A percentile compares a stretch with the other conserved stretches of the same genome.
Conservation (phyloP, 2,329 filamentous ascomycete species). For the Trichoderma citrinoviride region DNA sequence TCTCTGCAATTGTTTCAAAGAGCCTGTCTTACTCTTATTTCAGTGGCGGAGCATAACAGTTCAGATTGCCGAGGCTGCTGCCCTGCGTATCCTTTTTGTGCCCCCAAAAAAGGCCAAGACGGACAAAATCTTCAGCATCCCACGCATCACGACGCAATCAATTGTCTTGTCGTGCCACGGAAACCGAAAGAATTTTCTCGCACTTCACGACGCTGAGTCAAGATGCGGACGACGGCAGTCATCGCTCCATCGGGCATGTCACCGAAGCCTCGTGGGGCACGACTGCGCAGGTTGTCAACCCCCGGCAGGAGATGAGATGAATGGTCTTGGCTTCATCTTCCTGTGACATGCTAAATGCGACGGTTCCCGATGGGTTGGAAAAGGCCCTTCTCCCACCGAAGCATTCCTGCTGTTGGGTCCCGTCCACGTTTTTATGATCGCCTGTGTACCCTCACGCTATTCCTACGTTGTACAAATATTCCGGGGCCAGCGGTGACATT, state of each 20-base stretch:
- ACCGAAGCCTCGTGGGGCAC: constrained; percentile 9
- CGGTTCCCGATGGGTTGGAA: background rate
- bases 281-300: background rate
- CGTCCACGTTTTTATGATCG: background rate
- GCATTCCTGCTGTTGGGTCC: background rate
- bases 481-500: background rate
- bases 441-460: background rate
- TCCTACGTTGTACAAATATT: background rate
- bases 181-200: background rate
- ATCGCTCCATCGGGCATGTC: constrained; percentile 1
- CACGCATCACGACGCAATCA: background rate
- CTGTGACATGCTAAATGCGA: constrained; percentile 1
- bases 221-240: background rate
- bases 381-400: background rate
- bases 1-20: constrained; percentile 3
- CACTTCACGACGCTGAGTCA: background rate
- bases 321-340: background rate
- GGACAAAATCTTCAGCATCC: background rate
- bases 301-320: constrained; percentile 10
- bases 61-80: constrained; percentile 1
- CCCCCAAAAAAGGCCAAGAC: background rate
- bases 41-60: background rate
- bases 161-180: background rate
- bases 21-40: background rate
- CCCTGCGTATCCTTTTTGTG: background rate